A percentile compares a stretch with the other conserved stretches of the same genome.
phyloP scores from a whole-genome alignment of 345 rosid species.

The Pugionium cornutum region DNA sequence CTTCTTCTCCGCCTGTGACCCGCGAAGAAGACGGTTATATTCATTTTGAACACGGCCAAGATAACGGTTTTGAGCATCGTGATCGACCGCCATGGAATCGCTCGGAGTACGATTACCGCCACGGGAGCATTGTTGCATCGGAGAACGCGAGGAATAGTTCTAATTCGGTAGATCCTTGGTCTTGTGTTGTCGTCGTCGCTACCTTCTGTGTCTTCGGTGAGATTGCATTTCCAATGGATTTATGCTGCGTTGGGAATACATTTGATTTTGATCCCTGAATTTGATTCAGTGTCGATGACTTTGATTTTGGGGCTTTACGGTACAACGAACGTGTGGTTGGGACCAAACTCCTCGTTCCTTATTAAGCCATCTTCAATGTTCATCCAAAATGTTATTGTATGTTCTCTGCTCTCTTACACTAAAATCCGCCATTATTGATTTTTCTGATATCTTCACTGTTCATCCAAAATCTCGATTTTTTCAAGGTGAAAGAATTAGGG shows the following conservation, averaged over 20 bases:
- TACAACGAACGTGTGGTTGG: conserved; percentile 56
- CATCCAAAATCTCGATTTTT: not conserved
- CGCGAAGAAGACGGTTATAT: conserved; percentile 50
- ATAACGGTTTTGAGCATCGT: conserved; percentile 39
- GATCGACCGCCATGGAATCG: conserved; percentile 42
- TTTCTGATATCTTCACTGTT: not conserved
- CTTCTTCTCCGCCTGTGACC: conserved; percentile 43
- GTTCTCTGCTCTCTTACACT: conserved; percentile 17
- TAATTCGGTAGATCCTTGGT: conserved; percentile 74
- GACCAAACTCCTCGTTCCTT: conserved; percentile 71
- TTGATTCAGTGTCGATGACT: conserved; percentile 73
- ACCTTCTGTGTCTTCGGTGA: conserved; percentile 91
- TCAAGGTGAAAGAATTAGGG: conserved; percentile 70
- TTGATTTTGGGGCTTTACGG: conserved; percentile 88
- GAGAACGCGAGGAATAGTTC: conserved; percentile 31
- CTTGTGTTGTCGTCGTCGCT: conserved; percentile 78
- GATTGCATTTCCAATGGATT: conserved; percentile 11
- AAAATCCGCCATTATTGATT: conserved; percentile 3
- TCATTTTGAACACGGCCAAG: conserved; percentile 42
- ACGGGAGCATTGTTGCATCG: conserved; percentile 44
- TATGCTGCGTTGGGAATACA: not conserved
- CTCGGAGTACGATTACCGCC: conserved; percentile 57
- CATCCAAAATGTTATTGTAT: conserved; percentile 78
- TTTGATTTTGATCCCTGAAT: not conserved
- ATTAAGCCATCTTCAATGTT: conserved; percentile 70